Base-by-base conservation (phyloP, 257 asterid species). In the Solanum paucissectum region DNA sequence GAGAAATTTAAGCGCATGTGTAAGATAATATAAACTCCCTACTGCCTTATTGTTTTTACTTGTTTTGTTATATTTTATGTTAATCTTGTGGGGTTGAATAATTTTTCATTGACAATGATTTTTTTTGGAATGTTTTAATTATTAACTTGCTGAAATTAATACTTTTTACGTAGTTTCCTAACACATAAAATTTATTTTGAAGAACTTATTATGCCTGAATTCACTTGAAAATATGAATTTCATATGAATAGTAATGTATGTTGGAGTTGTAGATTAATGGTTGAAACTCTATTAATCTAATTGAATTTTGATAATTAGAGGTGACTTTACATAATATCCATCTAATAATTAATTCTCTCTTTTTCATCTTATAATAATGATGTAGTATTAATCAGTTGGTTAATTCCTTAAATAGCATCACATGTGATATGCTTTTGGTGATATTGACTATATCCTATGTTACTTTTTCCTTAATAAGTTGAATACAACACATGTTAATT, bases 1-100 rank as follows among this genome's bases (percentile, higher is more conserved):
- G 92, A 90, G 32, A 95, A 94, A 69, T 95, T 95, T 58, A 88
- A 87, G 91, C 98, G 98, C 93, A 94, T 94, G 93, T 95, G 98
- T 95, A 93, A 82, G 86, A 29, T 37, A 23, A n/a, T 52, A 23
- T 46, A 18, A 14, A 83, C 5, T 6, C 11, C 7, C 14, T 14
- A 11, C 29, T 44, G 0, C 12, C 9, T 34, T 4, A 1, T 46
- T 73, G 33, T 33, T 72, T 34, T 73, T 72, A 72, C 14, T 5
- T 55, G 4, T 20, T 20, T 7, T 3, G 4, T 20, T 20, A 55
- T 55, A 3, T 55, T 58, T 58, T 58, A 58, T 6, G 64, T 55
- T 55, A 55, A 52, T 52, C 9, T 52, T 18, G 62, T 18, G 62
- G 62, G 62, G 62, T 18, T 2, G n/a, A 52, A 52, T 52, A 52